Evolutionary conservation across 1,284 basidiomycete genomes (phyloP), one percentile per base, ranked within the genome.

Genomic region (Cryptococcus sp.): DNA sequence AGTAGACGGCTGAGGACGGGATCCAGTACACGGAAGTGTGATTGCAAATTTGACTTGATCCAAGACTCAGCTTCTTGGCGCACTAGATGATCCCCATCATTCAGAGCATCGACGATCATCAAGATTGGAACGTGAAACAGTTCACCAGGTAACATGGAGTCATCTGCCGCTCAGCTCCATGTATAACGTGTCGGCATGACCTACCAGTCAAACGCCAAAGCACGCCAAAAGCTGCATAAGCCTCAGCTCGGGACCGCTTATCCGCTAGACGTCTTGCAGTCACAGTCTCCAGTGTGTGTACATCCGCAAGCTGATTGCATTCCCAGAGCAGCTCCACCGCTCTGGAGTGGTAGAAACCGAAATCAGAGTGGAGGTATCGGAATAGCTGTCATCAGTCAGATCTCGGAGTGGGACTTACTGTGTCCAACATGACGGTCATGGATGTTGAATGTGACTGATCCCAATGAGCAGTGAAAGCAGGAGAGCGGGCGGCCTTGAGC

Each of bases 31-130:
- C 91, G 82, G 53, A 89, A 78, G 70, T 92, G 93, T 1, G 90
- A 92, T 66, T 85, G 86, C n/a, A 94, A 78, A 66, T 85, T 91
- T 65, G 88, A 91, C 25, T 91, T 82, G 86, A 97, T 91, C 92
- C 92, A 97, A 0, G 91, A 91, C 71, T 96, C 92, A 5, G 87
- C 88, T 34, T 87, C 79, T 7, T 90, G 81, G 25, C 86, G 83
- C 16, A 87, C 72, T 51, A 78, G 77, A 1, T 89, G 85, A 63
- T 91, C 84, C 18, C 85, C 83, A 48, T 80, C 84, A 63, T 85
- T 85, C 36, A 98, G 75, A 0, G 85, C 83, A 66, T 96, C 91
- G 39, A 98, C 76, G 13, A 96, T 83, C 45, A 86, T 82, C 78
- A 92, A 85, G 81, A 98, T 81, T 0, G 93, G 93, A 0, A 87